Evolutionary conservation across 2,329 filamentous ascomycete genomes (phyloP), one percentile per base, ranked within the genome.

Genomic region (Uncinocarpus reesii): DNA sequence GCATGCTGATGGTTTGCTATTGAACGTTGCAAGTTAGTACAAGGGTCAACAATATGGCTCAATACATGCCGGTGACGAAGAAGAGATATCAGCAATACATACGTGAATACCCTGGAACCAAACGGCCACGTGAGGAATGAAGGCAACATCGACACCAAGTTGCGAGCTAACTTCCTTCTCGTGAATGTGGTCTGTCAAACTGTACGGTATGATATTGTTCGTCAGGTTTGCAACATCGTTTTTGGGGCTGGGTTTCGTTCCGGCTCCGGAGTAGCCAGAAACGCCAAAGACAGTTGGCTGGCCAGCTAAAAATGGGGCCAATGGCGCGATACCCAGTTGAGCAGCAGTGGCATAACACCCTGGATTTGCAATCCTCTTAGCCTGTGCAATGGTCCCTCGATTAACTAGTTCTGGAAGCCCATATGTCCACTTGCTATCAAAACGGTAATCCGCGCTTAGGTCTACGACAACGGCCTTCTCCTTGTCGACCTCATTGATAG

Each of bases 321-420:
- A 72, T 34, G 89, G 89, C 10, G 88, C 78, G 57, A 96, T 88
- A 49, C 84, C 87, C 36, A 96, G 75, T 70, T 96, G 89, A 8
- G 90, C 86, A 16, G 84, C 92, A 3, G 92, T 96, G 3, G 92
- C 87, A 63, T 95, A 96, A 70, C 92, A 96, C 43, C 92, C 92
- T 3, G 92, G 92, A 70, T 95, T 95, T 54, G 84, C 76, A 62
- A 98, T 95, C 48, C 86, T 81, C 13, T 77, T 88, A 4, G 90
- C 79, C 56, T 82, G 77, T 20, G 83, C 79, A 58, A 96, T 88
- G 56, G 82, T 77, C 52, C 78, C 77, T 48, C 90, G 81, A 64
- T 81, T 80, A 42, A 87, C 78, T 42, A 95, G 74, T 68, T 96
- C 92, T 11, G 88, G 88, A 3, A 95, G 80, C 57, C 86, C 87